Evolutionary conservation across 2,329 filamentous ascomycete genomes (phyloP), one percentile per base, ranked within the genome.

Genomic region (Tympanopsis confertula): DNA sequence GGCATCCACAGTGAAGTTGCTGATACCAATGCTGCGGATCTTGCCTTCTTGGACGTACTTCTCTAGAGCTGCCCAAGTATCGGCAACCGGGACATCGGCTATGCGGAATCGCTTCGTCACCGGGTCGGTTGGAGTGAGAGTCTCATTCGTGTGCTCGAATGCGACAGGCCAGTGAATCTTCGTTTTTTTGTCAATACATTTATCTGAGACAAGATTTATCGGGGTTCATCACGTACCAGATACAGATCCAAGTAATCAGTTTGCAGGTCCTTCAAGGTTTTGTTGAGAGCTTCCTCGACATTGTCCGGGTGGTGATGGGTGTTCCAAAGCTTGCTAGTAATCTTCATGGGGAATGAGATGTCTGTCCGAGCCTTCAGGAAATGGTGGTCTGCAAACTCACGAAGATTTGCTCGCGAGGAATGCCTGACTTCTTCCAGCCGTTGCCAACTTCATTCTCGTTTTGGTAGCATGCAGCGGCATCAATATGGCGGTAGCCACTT

Each of bases 311-410:
- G 55, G 41, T 68, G 65, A 29, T 65, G 56, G 7, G 59, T 67
- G 50, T 72, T 72, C 69, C 69, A 74, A 19, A 74, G 55, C 56
- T 74, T 74, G 45, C 64, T 66, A 17, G 69, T 73, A 35, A 67
- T 57, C 43, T 45, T 10, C 10, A 17, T 10, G n/a, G 24, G 24
- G 24, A 28, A 28, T 28, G 24, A 28, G 24, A 28, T 28, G n/a
- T n/a, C n/a, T n/a, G n/a, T n/a, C n/a, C n/a, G n/a, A n/a, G n/a
- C n/a, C n/a, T n/a, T n/a, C n/a, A n/a, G n/a, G n/a, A n/a, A n/a
- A n/a, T n/a, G n/a, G n/a, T n/a, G n/a, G n/a, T n/a, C n/a, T n/a
- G n/a, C n/a, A 13, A 2, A 38, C 44, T 38, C 20, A 45, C 42
- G 43, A 59, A 59, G 28, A 59, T 46, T 20, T 56, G 47, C 19